phyloP scores from a whole-genome alignment of 2,329 filamentous ascomycete species.

The Saccharata proteae region DNA sequence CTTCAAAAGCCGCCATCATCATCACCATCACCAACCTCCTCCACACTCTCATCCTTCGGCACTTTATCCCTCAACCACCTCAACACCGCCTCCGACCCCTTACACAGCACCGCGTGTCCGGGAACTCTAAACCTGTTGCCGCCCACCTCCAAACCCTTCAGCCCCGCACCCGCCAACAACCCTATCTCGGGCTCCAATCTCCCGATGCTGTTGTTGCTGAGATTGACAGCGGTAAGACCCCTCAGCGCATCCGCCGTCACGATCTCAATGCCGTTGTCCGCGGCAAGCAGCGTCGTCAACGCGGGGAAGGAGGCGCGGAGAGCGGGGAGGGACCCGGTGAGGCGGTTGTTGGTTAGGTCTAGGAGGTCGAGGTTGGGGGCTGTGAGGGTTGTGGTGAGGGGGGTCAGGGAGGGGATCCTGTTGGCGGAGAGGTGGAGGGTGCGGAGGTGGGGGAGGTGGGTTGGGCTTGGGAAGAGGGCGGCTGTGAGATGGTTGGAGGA shows the following conservation, averaged over 20 bases:
- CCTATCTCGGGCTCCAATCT: conserved; percentile 71
- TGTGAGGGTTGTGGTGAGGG: conserved; percentile 53
- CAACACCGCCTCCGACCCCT: conserved; percentile 75
- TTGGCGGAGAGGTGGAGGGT: conserved; percentile 68
- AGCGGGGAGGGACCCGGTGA: conserved; percentile 53
- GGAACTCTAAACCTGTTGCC: conserved; percentile 86
- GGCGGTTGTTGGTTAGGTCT: conserved; percentile 72
- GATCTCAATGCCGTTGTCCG: conserved; percentile 67
- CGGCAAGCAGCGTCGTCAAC: conserved; percentile 57
- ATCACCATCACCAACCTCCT: conserved; percentile 2
- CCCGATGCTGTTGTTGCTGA: conserved; percentile 77
- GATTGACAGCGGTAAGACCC: conserved; percentile 65
- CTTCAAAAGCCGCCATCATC: no score
- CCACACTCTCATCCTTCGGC: conserved; percentile 17
- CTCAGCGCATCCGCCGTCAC: conserved; percentile 61
- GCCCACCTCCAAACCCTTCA: conserved; percentile 59
- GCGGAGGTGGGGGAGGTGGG: conserved; percentile 60
- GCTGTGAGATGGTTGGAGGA: conserved; percentile 65
- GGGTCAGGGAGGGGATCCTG: conserved; percentile 56
- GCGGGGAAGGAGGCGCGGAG: conserved; percentile 58
- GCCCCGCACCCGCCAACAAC: conserved; percentile 50
- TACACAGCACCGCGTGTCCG: conserved; percentile 68
- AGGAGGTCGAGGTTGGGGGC: conserved; percentile 66
- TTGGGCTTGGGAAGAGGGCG: no score
- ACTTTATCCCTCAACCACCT: conserved; percentile 71